Conservation (phyloP, 352 stramenopile species). For the Phytophthora capsici region DNA sequence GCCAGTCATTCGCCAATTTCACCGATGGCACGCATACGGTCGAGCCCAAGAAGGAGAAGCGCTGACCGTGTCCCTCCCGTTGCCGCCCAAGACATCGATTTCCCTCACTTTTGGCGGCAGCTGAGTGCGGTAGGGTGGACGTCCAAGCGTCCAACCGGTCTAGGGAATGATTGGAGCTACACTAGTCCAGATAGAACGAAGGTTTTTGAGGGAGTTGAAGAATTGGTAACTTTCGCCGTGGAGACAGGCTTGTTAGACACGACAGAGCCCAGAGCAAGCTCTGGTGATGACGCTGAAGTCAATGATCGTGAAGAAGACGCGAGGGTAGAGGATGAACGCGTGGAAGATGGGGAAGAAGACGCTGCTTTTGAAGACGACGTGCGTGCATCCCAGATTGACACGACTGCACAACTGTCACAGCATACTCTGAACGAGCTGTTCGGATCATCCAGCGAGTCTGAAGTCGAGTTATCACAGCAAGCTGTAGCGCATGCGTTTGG, state of each 20-base stretch:
- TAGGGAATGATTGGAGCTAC: constrained; percentile 9
- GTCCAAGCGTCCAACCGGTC: constrained; percentile 5
- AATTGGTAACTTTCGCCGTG: background rate
- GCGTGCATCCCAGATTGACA: constrained; percentile 15
- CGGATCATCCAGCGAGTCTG: background rate
- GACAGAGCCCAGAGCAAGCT: too few species aligned
- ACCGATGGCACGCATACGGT: too few species aligned
- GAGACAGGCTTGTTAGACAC: constrained; percentile 7
- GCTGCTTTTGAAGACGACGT: too few species aligned
- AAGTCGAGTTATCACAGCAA: constrained; percentile 12
- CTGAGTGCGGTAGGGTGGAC: constrained; percentile 17
- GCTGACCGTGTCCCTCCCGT: too few species aligned
- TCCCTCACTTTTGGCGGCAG: constrained; percentile 17
- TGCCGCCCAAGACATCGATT: constrained; percentile 3
- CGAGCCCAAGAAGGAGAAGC: too few species aligned
- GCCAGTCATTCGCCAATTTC: too few species aligned
- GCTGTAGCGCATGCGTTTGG: constrained; percentile 12
- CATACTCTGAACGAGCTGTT: constrained; percentile 5
- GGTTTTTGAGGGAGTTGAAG: constrained; percentile 1
- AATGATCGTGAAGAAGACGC: too few species aligned
- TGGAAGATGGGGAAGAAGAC: too few species aligned
- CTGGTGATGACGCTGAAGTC: background rate
- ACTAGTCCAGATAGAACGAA: background rate
- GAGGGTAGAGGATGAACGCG: too few species aligned
- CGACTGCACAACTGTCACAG: constrained; percentile 8